Conservation (phyloP, 257 asterid genomes). For the Fraxinus excelsior region DNA sequence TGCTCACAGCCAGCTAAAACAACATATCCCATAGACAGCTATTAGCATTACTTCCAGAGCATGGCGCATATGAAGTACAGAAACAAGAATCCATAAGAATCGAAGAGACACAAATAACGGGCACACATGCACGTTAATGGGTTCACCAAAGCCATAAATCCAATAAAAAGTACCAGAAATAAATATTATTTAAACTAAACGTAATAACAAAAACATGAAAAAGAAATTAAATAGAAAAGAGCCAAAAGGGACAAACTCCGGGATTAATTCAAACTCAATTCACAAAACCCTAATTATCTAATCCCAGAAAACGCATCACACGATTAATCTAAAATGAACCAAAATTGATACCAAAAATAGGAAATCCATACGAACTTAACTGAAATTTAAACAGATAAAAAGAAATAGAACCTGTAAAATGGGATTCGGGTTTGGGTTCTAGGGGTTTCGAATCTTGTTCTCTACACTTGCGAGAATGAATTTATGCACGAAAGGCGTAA, state of each 20-base stretch:
- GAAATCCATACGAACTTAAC: slow-evolving; percentile 18
- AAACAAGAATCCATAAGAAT: slow-evolving; percentile 4
- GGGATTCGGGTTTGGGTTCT: slow-evolving; percentile 26
- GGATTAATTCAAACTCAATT: not conserved
- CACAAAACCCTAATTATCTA: slow-evolving; percentile 21
- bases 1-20: not conserved
- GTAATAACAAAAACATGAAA: not conserved
- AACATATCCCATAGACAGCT: not conserved
- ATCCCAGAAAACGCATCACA: slow-evolving; percentile 12
- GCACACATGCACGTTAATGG: slow-evolving; percentile 18
- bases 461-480: not conserved
- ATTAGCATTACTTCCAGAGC: slow-evolving; percentile 5
- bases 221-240: not conserved
- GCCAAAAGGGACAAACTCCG: not conserved
- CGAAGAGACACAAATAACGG: slow-evolving; percentile 1
- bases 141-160: slow-evolving; percentile 20
- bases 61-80: slow-evolving; percentile 1
- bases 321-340: slow-evolving; percentile 15
- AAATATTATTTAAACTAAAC: not conserved
- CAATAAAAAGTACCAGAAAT: not conserved
- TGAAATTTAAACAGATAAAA: slow-evolving; percentile 19
- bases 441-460: slow-evolving; percentile 35
- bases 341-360: not conserved
- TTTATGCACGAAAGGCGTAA: not conserved
- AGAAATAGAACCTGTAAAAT: slow-evolving; percentile 36